Evolutionary conservation across 805 yeast genomes (phyloP).

Genomic region (Isabelozyma gotoi): DNA sequence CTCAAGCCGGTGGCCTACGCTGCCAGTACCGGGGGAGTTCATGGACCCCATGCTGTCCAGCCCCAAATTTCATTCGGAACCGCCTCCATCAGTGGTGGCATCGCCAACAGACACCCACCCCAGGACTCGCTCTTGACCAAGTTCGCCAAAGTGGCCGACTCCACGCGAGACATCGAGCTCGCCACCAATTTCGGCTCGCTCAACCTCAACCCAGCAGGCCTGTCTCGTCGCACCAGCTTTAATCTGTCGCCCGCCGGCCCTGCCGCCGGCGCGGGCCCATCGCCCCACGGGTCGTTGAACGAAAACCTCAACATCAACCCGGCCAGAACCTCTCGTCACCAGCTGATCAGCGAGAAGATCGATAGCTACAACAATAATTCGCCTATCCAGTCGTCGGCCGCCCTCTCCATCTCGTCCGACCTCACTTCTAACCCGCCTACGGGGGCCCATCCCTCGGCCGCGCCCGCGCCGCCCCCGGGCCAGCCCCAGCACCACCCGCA

Average conservation of each 20-base stretch:
- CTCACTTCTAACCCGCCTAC: slow-evolving; percentile 13
- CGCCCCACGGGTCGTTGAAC: slow-evolving; percentile 43
- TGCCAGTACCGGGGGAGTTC: slow-evolving; percentile 20
- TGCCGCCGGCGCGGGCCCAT: slow-evolving; percentile 13
- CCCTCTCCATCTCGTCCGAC: slow-evolving; percentile 31
- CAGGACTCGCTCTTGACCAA: slow-evolving; percentile 57
- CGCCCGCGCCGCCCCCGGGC: slow-evolving; percentile 13
- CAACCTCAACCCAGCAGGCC: not conserved
- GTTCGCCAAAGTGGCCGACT: slow-evolving; percentile 65
- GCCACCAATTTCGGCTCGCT: slow-evolving; percentile 41
- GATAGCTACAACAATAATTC: slow-evolving; percentile 53
- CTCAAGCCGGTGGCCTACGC: slow-evolving; percentile 41
- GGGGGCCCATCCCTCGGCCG: not conserved
- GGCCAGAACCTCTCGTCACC: slow-evolving; percentile 41
- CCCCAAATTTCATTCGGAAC: slow-evolving; percentile 48
- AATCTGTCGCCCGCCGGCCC: not conserved
- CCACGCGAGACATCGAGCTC: slow-evolving; percentile 63
- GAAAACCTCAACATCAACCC: slow-evolving; percentile 44
- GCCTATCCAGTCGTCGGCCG: slow-evolving; percentile 44
- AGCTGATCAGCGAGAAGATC: slow-evolving; percentile 60
- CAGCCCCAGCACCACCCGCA: slow-evolving; percentile 16
- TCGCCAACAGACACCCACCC: slow-evolving; percentile 46
- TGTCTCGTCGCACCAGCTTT: slow-evolving; percentile 1
- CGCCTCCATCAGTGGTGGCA: slow-evolving; percentile 61
- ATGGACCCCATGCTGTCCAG: slow-evolving; percentile 12